Percentiles rank a stretch among this genome's conserved stretches.
phyloP scores from a whole-genome alignment of 164 flowering plant species.

The Chloranthus sessilifolius region DNA sequence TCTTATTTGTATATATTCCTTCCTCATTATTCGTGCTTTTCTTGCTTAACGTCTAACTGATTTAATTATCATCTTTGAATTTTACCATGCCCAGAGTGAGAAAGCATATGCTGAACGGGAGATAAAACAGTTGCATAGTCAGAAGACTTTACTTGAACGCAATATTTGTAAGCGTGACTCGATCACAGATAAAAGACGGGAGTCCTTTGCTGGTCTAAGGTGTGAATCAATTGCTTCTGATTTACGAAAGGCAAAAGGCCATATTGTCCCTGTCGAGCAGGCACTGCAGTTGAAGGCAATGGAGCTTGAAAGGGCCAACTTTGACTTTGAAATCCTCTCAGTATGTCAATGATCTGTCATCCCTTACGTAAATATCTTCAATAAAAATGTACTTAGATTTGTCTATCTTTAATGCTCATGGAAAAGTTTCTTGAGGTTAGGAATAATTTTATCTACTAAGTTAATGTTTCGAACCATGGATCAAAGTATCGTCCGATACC shows the following conservation, averaged over 20 bases:
- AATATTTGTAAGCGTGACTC: slow-evolving; percentile 71
- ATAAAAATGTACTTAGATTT: too few relatives aligned
- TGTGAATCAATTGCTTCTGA: slow-evolving; percentile 42
- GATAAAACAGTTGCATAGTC: slow-evolving; percentile 59
- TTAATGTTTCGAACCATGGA: too few relatives aligned
- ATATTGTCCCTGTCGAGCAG: slow-evolving; percentile 29
- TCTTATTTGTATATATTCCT: neutral
- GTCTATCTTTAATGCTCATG: neutral
- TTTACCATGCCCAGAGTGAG: slow-evolving; percentile 51
- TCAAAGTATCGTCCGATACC: too few relatives aligned
- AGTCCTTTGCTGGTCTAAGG: slow-evolving; percentile 43
- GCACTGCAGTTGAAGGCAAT: slow-evolving; percentile 39
- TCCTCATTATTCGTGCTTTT: neutral
- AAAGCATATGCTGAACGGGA: slow-evolving; percentile 83
- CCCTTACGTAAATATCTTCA: neutral
- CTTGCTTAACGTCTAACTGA: too few relatives aligned
- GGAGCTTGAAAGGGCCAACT: slow-evolving; percentile 6
- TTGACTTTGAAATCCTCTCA: slow-evolving; percentile 12
- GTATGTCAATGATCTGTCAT: slow-evolving; percentile 6
- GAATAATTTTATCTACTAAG: neutral
- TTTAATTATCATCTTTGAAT: neutral
- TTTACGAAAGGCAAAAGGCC: slow-evolving; percentile 37
- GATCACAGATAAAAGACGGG: slow-evolving; percentile 61
- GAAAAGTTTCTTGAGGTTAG: neutral
- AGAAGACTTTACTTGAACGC: slow-evolving; percentile 77